Conservation (phyloP, 306 rosid species). For the Cucumis hystrix region DNA sequence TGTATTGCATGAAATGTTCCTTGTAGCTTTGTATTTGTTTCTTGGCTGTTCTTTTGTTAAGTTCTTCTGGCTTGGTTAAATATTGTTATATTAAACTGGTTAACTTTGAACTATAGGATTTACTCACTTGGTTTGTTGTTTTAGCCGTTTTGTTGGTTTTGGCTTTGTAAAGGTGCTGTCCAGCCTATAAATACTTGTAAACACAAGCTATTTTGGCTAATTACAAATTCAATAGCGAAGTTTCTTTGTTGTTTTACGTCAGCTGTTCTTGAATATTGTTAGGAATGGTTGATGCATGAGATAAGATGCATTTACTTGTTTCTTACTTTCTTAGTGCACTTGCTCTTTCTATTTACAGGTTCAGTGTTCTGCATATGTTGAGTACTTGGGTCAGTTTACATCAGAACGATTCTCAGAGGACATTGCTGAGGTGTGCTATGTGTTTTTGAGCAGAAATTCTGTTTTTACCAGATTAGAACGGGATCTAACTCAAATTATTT, state of each 20-base stretch:
- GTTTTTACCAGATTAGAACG: background rate
- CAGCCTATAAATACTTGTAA: background rate
- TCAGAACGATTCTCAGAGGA: constrained; percentile 89
- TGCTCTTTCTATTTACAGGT: constrained; percentile 28
- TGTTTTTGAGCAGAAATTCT: background rate
- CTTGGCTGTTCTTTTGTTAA: background rate
- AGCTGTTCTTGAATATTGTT: background rate
- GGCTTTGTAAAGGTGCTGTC: background rate
- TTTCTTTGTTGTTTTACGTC: background rate
- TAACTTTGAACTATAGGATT: background rate
- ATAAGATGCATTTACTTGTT: background rate
- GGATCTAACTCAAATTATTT: background rate
- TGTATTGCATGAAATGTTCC: background rate
- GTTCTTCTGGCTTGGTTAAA: background rate
- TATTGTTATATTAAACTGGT: background rate
- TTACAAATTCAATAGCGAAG: background rate
- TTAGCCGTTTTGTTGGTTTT: background rate
- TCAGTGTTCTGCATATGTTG: constrained; percentile 88
- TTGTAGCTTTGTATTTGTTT: background rate
- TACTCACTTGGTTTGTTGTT: background rate
- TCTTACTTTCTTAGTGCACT: background rate
- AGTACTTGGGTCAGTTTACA: constrained; percentile 84
- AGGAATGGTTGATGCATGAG: background rate
- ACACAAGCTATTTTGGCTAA: background rate
- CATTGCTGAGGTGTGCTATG: constrained; percentile 61